Base-by-base conservation (phyloP, 148 eudicot genomes). In the Spergularia bocconei region DNA sequence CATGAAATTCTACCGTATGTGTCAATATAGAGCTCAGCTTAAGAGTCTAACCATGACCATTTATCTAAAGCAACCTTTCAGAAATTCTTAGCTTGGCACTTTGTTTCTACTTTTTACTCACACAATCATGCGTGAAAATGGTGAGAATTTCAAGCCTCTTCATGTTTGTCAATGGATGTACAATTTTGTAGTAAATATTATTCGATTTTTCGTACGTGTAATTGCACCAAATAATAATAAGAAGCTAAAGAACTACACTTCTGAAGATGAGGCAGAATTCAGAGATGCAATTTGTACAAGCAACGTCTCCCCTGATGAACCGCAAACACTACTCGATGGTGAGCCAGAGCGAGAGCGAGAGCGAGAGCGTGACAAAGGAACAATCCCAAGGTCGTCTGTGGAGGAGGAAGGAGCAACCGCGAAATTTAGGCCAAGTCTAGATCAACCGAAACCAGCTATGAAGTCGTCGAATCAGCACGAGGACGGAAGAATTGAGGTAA, bases 101-200 rank as follows among this genome's bases (percentile, higher is more conserved):
- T 29, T 29, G 36, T 6, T 39, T 21, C 23, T 69, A 13, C n/a
- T 39, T 54, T 53, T 56, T 2, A 54, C 47, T 19, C 57, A 11
- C 0, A 13, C 6, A 67, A 67, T 13, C 7, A 79, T 79, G 78
- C 54, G 12, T 19, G 54, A 79, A 67, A 73, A 65, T 6, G 15
- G 58, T 65, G 53, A 33, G n/a, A 61, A 59, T 14, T 59, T 50
- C 13, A 53, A 47, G 50, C 72, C 73, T 17, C 20, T 73, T 0
- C n/a, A 48, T n/a, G 48, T 73, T 11, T 66, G 63, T 20, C 55
- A 58, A 73, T 65, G 60, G 77, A 1, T 73, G 48, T 71, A 59
- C 41, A 62, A n/a, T 33, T 17, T 20, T 29, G 67, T 73, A 17
- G 38, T 48, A 66, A 72, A 73, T 54, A 65, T 66, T 51, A n/a